Evolutionary conservation across 2,329 filamentous ascomycete genomes (phyloP), one percentile per base, ranked within the genome.

Genomic region (Epicoccum sorghinum): DNA sequence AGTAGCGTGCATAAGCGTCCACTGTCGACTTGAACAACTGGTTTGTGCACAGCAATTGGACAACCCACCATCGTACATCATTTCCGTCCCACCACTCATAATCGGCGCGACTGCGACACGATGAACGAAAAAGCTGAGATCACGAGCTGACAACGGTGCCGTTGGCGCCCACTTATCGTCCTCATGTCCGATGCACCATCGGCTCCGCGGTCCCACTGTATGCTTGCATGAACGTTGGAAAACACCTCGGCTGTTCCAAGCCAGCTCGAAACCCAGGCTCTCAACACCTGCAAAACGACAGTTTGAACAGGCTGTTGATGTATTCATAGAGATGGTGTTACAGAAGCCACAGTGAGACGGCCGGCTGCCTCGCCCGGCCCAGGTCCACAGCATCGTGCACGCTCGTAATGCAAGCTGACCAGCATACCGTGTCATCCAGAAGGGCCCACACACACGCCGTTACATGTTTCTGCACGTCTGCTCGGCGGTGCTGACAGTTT

Each of bases 151-250:
- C 18, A 50, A 55, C 42, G 42, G 36, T 32, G 13, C 46, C 46
- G 46, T 47, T 50, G 42, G 30, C 37, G 46, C 41, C 30, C 35
- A 41, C n/a, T 25, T 38, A 46, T 45, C 24, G 37, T 37, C n/a
- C 22, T 23, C n/a, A 18, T 22, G 36, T 46, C 52, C 42, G 37
- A 46, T 12, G 25, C 32, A 50, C 41, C 47, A 32, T 42, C 36
- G 41, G 36, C 41, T 18, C 52, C 46, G 49, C 41, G 35, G 45
- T 45, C 44, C 52, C 40, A 10, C 40, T 49, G 14, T 54, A 49
- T 49, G 41, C 52, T 41, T 54, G 45, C 45, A 45, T 41, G 29
- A 23, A 53, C 32, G 9, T 25, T 35, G 33, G 27, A 30, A 27
- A 40, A 8, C 39, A 35, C n/a, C 27, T 24, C 7, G 22, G 33